Conservation (phyloP, 441 rosid genomes). For the Pelargonium australe region DNA sequence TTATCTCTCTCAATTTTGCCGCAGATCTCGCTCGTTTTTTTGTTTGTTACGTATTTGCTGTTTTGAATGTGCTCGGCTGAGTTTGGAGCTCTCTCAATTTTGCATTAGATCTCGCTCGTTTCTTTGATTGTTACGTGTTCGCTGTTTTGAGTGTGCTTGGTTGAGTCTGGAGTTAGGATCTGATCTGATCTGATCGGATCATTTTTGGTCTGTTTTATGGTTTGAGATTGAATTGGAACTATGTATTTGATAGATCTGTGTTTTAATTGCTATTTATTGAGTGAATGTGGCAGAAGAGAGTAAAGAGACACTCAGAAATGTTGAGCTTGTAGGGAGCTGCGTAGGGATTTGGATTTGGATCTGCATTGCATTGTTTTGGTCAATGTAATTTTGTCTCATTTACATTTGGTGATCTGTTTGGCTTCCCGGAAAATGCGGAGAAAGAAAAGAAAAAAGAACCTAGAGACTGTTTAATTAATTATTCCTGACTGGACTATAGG, state of each 20-base stretch:
- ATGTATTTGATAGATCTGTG: not conserved
- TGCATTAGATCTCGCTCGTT: not conserved
- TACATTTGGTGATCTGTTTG: no score
- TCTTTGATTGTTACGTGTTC: not conserved
- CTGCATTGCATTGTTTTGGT: not conserved
- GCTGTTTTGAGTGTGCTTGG: not conserved
- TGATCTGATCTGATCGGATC: not conserved
- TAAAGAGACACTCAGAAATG: not conserved
- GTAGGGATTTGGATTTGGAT: not conserved
- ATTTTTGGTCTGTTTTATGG: not conserved
- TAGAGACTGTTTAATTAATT: no score
- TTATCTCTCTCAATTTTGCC: not conserved
- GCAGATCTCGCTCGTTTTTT: not conserved
- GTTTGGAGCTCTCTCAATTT: not conserved
- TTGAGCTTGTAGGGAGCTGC: not conserved
- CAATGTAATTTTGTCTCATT: no score
- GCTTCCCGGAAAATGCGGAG: no score
- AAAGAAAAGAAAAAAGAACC: no score
- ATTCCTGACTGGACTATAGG: no score
- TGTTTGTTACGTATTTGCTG: not conserved
- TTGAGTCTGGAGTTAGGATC: not conserved
- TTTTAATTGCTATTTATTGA: not conserved
- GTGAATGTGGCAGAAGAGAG: not conserved
- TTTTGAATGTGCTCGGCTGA: not conserved
- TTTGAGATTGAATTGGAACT: constrained; percentile 1